A percentile compares a stretch with the other conserved stretches of the same genome.
phyloP scores from a whole-genome alignment of 768 basidiomycete genomes.

The Scleroderma citrinum region DNA sequence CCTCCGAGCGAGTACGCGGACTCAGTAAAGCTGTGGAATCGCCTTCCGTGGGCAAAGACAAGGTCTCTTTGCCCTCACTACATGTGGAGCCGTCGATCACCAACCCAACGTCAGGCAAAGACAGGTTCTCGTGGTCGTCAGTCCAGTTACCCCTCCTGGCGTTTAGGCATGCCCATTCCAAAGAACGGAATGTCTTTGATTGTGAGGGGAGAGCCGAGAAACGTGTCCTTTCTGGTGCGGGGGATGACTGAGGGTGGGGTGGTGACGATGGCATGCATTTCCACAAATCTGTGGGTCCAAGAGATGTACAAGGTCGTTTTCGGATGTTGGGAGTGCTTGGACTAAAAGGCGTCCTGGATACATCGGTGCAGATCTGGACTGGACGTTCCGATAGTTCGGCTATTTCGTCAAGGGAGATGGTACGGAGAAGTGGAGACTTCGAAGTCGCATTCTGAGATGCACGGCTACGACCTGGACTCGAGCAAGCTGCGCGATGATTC shows the following conservation, averaged over 20 bases:
- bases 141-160: conserved; percentile 27
- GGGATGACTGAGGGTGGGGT: conserved; percentile 11
- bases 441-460: conserved; percentile 1
- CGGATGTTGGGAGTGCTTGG: conserved; percentile 19
- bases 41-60: neutral
- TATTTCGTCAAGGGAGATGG: conserved; percentile 27
- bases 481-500: neutral
- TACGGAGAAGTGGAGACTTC: conserved; percentile 15
- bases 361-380: conserved; percentile 5
- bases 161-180: conserved; percentile 72
- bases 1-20: conserved; percentile 19
- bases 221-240: conserved; percentile 20
- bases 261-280: conserved; percentile 27
- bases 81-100: conserved; percentile 13
- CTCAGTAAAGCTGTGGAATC: conserved; percentile 1
- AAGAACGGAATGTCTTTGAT: conserved; percentile 42
- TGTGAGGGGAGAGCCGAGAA: conserved; percentile 24
- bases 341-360: conserved; percentile 17
- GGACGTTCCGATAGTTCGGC: conserved; percentile 27
- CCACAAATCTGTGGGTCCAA: conserved; percentile 22
- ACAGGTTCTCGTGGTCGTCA: conserved; percentile 17
- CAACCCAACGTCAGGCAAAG: conserved; percentile 9
- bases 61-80: conserved; percentile 7
- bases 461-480: conserved; percentile 7
- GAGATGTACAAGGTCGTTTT: neutral